Percentiles rank a stretch among this genome's conserved stretches.
These are phyloP conservation scores for Cryphonectria naterciae DNA, from an alignment of 2,329 filamentous ascomycete genomes.

Conservation along the genomic window DNA sequence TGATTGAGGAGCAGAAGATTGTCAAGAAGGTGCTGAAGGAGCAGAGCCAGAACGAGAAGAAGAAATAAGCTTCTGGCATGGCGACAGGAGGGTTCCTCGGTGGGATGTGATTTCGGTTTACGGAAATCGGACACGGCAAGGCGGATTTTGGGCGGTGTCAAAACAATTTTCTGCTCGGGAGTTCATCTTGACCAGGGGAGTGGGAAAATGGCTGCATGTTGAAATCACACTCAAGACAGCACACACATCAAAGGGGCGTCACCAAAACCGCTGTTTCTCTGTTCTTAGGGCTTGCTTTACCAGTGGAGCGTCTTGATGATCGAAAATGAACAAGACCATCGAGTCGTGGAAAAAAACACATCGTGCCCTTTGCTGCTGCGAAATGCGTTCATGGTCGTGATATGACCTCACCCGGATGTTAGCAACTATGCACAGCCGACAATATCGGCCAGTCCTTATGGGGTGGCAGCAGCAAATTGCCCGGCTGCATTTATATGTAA, in stretches of 20 bases:
- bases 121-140: conserved; percentile 38
- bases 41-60: conserved; percentile 77
- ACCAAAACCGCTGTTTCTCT: conserved; percentile 41
- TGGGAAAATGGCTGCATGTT: conserved; percentile 46
- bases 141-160: conserved; percentile 36
- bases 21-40: conserved; percentile 99
- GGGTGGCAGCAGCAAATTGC: too few species aligned
- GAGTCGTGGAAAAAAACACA: conserved; percentile 31
- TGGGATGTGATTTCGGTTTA: conserved; percentile 33
- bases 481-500: background rate
- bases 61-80: conserved; percentile 63
- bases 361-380: background rate
- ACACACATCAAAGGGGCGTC: conserved; percentile 27
- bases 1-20: conserved; percentile 99
- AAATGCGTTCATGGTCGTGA: conserved; percentile 20
- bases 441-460: background rate
- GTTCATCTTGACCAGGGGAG: conserved; percentile 48
- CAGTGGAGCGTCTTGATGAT: conserved; percentile 49
- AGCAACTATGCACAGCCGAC: background rate
- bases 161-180: conserved; percentile 57
- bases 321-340: conserved; percentile 48
- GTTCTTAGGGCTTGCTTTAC: conserved; percentile 47
- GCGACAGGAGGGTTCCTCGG: conserved; percentile 36
- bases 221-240: conserved; percentile 40
- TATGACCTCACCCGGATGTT: background rate